Evolutionary conservation across 1,284 basidiomycete species (phyloP).

Genomic region (Cryptococcus floricola): DNA sequence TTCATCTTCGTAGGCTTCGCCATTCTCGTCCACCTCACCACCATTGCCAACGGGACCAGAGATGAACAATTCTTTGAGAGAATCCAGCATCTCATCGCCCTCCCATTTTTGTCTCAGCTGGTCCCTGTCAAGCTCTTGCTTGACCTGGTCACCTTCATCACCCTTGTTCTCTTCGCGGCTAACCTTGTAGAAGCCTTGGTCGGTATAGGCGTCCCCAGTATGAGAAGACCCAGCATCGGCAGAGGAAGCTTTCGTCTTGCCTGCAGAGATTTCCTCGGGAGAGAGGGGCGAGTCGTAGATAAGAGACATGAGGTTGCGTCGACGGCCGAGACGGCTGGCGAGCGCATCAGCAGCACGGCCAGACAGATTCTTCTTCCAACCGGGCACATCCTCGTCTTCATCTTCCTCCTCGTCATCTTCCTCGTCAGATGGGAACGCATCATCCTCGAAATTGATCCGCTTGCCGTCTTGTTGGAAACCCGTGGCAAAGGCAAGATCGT

Average conservation of each 20-base stretch:
- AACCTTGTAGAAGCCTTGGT: constrained; percentile 70
- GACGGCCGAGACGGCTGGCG: constrained; percentile 51
- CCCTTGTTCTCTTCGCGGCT: constrained; percentile 47
- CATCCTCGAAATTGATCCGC: constrained; percentile 44
- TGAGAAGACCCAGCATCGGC: constrained; percentile 43
- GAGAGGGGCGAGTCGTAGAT: constrained; percentile 73
- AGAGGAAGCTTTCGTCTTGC: constrained; percentile 44
- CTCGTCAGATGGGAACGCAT: constrained; percentile 49
- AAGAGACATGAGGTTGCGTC: constrained; percentile 76
- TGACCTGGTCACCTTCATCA: constrained; percentile 68
- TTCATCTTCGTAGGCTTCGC: constrained; percentile 52
- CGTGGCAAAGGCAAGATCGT: constrained; percentile 45
- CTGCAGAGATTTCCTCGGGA: constrained; percentile 65
- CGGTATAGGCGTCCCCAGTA: constrained; percentile 29
- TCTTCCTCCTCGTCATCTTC: constrained; percentile 48
- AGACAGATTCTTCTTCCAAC: constrained; percentile 74
- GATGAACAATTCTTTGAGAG: constrained; percentile 85
- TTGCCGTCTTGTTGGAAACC: constrained; percentile 51
- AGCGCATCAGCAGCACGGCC: constrained; percentile 59
- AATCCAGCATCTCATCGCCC: constrained; percentile 76
- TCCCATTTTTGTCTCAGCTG: constrained; percentile 68
- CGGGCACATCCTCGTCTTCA: constrained; percentile 55
- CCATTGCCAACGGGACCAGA: constrained; percentile 59
- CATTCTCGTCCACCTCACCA: constrained; percentile 43
- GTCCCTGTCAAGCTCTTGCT: constrained; percentile 56